Evolutionary conservation across 73 alveolate species (phyloP).

Genomic region (Durusdinium trenchii): DNA sequence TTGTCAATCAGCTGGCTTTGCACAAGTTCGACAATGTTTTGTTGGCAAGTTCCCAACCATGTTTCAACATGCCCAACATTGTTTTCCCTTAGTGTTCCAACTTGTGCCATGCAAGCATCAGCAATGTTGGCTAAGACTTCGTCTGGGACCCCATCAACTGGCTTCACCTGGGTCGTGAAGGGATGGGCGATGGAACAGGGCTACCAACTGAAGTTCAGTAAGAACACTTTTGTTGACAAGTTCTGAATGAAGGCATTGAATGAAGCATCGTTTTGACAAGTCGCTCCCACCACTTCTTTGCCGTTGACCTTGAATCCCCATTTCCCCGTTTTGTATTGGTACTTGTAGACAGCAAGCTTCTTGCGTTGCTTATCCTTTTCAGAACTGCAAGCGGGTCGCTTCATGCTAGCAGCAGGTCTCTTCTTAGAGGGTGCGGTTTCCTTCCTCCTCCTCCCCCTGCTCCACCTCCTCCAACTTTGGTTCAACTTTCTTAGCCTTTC

Average conservation of each 20-base stretch:
- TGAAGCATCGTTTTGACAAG: neutral
- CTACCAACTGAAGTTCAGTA: too few species aligned
- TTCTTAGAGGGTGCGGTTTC: neutral
- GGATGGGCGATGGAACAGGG: neutral
- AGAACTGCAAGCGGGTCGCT: neutral
- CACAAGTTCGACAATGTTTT: too few species aligned
- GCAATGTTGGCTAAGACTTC: conserved; percentile 2
- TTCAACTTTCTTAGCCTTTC: too few species aligned
- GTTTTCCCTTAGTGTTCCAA: neutral
- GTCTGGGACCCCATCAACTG: neutral
- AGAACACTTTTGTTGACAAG: too few species aligned
- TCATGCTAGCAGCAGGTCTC: neutral
- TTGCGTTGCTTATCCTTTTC: neutral
- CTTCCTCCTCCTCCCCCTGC: neutral
- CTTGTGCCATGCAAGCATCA: neutral
- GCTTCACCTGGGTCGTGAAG: neutral
- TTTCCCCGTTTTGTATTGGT: neutral
- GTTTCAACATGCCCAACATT: neutral
- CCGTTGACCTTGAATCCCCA: conserved; percentile 4
- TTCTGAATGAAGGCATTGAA: too few species aligned
- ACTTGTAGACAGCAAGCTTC: neutral
- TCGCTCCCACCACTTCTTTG: neutral
- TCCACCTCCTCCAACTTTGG: neutral
- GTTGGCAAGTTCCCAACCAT: neutral
- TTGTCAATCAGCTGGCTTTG: too few species aligned